A percentile compares a stretch with the other conserved stretches of the same genome.
These are phyloP conservation scores for Agrostemma githago DNA, from an alignment of 148 eudicot species.

Conservation along the genomic window DNA sequence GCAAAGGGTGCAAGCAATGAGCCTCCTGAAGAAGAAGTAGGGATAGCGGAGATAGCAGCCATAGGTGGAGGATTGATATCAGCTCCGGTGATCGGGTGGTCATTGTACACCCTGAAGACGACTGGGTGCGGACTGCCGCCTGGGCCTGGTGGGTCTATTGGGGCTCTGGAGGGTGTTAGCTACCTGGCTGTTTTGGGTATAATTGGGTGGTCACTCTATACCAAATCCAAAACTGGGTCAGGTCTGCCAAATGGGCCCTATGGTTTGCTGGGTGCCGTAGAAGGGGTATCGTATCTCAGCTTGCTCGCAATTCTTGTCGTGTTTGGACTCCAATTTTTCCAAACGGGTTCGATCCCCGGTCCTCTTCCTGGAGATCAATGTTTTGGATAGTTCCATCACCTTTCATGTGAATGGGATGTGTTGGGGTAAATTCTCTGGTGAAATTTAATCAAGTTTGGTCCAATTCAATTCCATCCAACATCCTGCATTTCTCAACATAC, in stretches of 20 bases:
- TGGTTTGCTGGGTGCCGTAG: constrained; percentile 88
- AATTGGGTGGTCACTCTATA: constrained; percentile 83
- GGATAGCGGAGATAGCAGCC: constrained; percentile 41
- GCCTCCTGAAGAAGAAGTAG: constrained; percentile 26
- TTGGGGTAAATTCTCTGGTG: background rate
- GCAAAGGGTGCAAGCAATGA: constrained; percentile 41
- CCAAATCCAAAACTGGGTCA: constrained; percentile 81
- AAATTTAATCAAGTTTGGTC: too few species aligned
- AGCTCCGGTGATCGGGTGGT: constrained; percentile 80
- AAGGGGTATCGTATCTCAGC: constrained; percentile 75
- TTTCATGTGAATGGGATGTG: background rate
- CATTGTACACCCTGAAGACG: constrained; percentile 86
- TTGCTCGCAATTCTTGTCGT: constrained; percentile 76
- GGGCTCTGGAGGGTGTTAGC: constrained; percentile 92
- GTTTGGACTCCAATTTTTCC: constrained; percentile 63
- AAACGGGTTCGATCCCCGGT: constrained; percentile 82
- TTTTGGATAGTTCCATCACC: constrained; percentile 46
- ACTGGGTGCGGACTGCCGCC: constrained; percentile 99
- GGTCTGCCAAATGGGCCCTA: constrained; percentile 90
- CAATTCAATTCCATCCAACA: too few species aligned
- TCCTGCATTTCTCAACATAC: too few species aligned
- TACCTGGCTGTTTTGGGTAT: constrained; percentile 71
- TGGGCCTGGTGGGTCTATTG: constrained; percentile 89
- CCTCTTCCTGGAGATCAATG: constrained; percentile 86
- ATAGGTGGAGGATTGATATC: constrained; percentile 66